Evolutionary conservation across 192 early-diverging fungal species (phyloP), one percentile per base, ranked within the genome.

Genomic region (Backusella parvicylindrica): DNA sequence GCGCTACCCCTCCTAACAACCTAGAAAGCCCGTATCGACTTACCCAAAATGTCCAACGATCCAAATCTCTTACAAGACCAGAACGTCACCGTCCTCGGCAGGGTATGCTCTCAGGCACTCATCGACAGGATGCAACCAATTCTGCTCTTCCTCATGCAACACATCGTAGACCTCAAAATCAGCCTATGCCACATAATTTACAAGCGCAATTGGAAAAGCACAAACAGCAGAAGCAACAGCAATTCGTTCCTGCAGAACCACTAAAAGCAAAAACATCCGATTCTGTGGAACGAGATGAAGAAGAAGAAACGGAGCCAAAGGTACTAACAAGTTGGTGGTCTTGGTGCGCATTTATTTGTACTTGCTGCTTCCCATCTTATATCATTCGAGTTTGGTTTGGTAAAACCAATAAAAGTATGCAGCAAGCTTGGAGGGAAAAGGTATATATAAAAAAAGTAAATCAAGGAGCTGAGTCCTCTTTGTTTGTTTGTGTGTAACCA

Each of bases 361-460:
- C 85, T 21, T 86, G 85, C 15, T 86, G 83, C 32, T 73, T 84
- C 41, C 85, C 85, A 4, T 72, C 72, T 21, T 74, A 67, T 38
- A 47, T 84, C 30, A 78, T 86, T 31, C 78, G 85, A 18, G 75
- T 75, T 28, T 86, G 83, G 37, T 79, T 82, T 31, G 36, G 74
- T n/a, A 84, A 84, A 75, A 76, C 68, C 18, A 82, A 84, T 63
- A 56, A 76, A 15, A 68, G 64, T 36, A 73, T 72, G 68, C 80
- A 77, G 26, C 87, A 88, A 33, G 87, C 87, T 31, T 88, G 85
- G 85, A 79, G 85, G 66, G 87, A 88, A 78, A 88, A 88, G 73
- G 86, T 81, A 81, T n/a, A n/a, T n/a, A n/a, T n/a, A 64, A 16
- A 11, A 9, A 31, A 2, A 21, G 7, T 21, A n/a, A 30, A 21